Evolutionary conservation across 306 rosid genomes (phyloP).

Genomic region (Luffa acutangula): DNA sequence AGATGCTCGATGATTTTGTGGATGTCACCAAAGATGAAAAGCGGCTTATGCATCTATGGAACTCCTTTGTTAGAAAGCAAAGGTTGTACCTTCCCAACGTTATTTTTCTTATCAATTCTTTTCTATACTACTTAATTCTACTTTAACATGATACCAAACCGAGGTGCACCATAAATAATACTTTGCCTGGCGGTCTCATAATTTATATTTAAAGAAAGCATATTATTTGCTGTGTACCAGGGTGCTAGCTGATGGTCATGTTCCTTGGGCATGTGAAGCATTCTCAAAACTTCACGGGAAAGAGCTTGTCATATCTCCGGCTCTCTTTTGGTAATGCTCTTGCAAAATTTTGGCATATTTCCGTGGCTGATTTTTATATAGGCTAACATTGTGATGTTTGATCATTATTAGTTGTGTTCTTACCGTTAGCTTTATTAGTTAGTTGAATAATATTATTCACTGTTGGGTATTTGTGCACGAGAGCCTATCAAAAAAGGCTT

Average conservation of each 20-base stretch:
- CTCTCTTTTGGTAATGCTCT: conserved; percentile 63
- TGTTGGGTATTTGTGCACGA: neutral
- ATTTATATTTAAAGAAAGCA: neutral
- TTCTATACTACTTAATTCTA: neutral
- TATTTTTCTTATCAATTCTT: neutral
- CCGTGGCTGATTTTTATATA: neutral
- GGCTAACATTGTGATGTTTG: neutral
- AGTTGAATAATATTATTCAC: neutral
- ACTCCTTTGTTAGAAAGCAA: conserved; percentile 87
- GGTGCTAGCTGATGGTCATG: conserved; percentile 95
- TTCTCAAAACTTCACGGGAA: conserved; percentile 76
- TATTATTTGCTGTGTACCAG: conserved; percentile 28
- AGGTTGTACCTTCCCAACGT: conserved; percentile 33
- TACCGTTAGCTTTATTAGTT: neutral
- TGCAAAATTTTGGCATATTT: conserved; percentile 5
- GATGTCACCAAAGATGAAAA: conserved; percentile 94
- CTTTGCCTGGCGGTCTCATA: neutral
- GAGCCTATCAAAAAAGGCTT: neutral
- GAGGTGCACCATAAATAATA: neutral
- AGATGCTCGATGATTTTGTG: conserved; percentile 99
- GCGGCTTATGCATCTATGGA: conserved; percentile 98
- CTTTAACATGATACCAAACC: neutral
- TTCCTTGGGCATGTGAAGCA: conserved; percentile 97
- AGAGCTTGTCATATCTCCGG: conserved; percentile 50
- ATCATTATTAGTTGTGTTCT: neutral